Evolutionary conservation across 306 rosid species (phyloP).

Genomic region (Cucurbita ficifolia): DNA sequence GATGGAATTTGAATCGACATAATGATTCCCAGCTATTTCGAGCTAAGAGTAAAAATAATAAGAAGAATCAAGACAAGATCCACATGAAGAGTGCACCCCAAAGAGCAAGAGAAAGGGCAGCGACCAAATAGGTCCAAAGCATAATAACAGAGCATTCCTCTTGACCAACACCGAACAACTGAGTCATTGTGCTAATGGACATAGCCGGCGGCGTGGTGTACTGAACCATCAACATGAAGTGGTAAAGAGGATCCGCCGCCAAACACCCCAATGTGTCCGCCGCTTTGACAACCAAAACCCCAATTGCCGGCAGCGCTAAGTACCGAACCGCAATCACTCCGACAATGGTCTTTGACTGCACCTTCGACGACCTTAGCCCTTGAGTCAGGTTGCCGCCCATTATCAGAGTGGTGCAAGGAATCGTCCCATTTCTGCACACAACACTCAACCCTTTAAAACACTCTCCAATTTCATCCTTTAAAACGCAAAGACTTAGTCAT

Average conservation of each 20-base stretch:
- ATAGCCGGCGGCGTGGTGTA: slow-evolving; percentile 87
- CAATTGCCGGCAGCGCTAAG: slow-evolving; percentile 42
- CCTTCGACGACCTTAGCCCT: slow-evolving; percentile 55
- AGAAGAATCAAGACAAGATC: slow-evolving; percentile 15
- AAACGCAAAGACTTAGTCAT: background rate
- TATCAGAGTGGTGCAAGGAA: slow-evolving; percentile 76
- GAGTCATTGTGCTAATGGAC: slow-evolving; percentile 79
- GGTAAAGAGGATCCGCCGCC: slow-evolving; percentile 57
- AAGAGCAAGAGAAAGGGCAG: slow-evolving; percentile 52
- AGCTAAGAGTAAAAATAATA: too few species aligned
- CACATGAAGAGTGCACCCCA: slow-evolving; percentile 75
- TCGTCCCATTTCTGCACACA: slow-evolving; percentile 46
- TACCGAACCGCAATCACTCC: slow-evolving; percentile 28
- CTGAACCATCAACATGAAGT: slow-evolving; percentile 54
- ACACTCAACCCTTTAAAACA: too few species aligned
- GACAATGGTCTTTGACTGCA: slow-evolving; percentile 22
- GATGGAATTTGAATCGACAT: background rate
- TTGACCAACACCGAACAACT: slow-evolving; percentile 65
- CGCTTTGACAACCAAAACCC: slow-evolving; percentile 40
- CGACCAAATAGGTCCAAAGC: slow-evolving; percentile 63
- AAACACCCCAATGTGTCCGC: slow-evolving; percentile 41
- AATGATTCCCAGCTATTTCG: too few species aligned
- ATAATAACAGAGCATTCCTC: slow-evolving; percentile 83
- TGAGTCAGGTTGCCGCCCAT: slow-evolving; percentile 80
- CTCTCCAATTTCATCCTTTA: too few species aligned